These are phyloP conservation scores for Picochlorum sp. DNA, from an alignment of 139 green algal genomes.

Conservation along the genomic window DNA sequence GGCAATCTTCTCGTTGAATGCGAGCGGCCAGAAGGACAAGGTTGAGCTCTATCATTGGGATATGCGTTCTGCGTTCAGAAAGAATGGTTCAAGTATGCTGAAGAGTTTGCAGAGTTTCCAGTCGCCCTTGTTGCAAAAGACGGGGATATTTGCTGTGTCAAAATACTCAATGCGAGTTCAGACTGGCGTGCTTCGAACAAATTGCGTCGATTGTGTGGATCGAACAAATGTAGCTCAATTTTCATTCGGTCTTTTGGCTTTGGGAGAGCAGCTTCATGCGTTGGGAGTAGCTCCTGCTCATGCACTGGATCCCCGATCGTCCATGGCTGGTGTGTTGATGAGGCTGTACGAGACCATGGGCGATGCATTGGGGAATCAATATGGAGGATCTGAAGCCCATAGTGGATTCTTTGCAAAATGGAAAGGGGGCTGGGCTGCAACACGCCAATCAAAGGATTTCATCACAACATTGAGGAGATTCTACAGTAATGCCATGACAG, in stretches of 20 bases:
- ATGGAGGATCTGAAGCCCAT: conserved; percentile 90
- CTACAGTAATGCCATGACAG: conserved; percentile 80
- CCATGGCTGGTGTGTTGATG: conserved; percentile 66
- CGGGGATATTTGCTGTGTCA: conserved; percentile 20
- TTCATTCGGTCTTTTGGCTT: conserved; percentile 56
- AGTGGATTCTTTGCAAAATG: conserved; percentile 72
- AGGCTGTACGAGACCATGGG: conserved; percentile 86
- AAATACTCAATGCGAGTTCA: conserved; percentile 26
- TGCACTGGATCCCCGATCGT: conserved; percentile 45
- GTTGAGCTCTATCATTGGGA: conserved; percentile 66
- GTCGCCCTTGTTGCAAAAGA: conserved; percentile 19
- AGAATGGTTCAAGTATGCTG: conserved; percentile 49
- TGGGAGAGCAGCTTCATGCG: conserved; percentile 70
- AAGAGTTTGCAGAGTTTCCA: conserved; percentile 39
- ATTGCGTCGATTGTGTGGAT: conserved; percentile 98
- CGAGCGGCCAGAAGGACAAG: conserved; percentile 10
- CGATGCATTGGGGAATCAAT: conserved; percentile 77
- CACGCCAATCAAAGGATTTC: conserved; percentile 32
- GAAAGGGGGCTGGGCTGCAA: conserved; percentile 67
- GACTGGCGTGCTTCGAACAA: conserved; percentile 73
- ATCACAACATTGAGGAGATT: conserved; percentile 67
- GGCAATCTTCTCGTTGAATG: conserved; percentile 74
- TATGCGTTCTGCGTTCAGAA: conserved; percentile 58
- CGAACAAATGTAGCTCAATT: conserved; percentile 94
- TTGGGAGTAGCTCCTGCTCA: conserved; percentile 37